Conservation (phyloP, 1,284 basidiomycete species). For the Ustilago esculenta region DNA sequence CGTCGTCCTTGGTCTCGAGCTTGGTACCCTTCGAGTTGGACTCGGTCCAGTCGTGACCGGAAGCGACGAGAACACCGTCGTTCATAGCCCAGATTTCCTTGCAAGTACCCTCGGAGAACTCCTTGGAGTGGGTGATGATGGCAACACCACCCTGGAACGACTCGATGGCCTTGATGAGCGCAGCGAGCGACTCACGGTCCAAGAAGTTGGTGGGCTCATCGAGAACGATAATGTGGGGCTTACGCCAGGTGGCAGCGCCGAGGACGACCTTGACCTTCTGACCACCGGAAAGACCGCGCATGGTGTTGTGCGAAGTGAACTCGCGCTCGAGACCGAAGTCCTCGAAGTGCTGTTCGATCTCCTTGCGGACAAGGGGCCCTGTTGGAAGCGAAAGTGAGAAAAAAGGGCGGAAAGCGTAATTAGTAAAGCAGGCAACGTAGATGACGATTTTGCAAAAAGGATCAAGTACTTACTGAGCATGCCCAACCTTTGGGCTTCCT, state of each 20-base stretch:
- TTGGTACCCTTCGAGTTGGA: constrained; percentile 73
- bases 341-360: constrained; percentile 67
- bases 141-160: constrained; percentile 65
- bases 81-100: constrained; percentile 66
- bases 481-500: constrained; percentile 64
- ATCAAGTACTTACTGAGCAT: too few relatives aligned
- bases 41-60: constrained; percentile 84
- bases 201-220: constrained; percentile 68
- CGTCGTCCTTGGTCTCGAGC: constrained; percentile 61
- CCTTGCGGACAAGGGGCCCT: constrained; percentile 65
- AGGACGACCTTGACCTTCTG: constrained; percentile 68
- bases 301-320: constrained; percentile 67
- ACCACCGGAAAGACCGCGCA: constrained; percentile 67
- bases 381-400: too few relatives aligned
- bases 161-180: constrained; percentile 66
- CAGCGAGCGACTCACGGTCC: constrained; percentile 67
- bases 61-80: constrained; percentile 58
- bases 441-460: too few relatives aligned
- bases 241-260: constrained; percentile 66
- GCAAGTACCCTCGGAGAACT: constrained; percentile 66
- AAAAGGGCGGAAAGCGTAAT: too few relatives aligned
- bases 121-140: constrained; percentile 65
- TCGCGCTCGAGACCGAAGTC: constrained; percentile 67
- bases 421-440: too few relatives aligned
- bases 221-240: constrained; percentile 66